Percentiles rank a stretch among this genome's conserved stretches.
Conservation (phyloP, 2,329 filamentous ascomycete genomes). For the Mariannaea sp. region DNA sequence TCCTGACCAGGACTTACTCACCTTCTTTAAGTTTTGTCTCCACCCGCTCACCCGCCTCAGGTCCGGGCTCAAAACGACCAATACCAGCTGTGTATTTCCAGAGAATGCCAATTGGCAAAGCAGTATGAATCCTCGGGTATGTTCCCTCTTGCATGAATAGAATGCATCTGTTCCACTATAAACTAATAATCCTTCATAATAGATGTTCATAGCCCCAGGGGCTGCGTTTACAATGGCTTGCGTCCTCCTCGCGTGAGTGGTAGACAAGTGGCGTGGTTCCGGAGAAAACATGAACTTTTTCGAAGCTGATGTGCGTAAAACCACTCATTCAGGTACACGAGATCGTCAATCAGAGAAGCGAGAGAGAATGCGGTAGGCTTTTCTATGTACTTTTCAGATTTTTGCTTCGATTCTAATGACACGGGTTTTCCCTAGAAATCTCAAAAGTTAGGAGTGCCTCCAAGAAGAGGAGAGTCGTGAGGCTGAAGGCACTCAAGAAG, state of each 20-base stretch:
- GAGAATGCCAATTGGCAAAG: not conserved
- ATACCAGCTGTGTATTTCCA: no score
- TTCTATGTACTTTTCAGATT: conserved; percentile 28
- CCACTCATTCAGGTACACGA: conserved; percentile 43
- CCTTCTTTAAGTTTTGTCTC: no score
- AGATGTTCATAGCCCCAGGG: conserved; percentile 55
- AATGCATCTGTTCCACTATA: not conserved
- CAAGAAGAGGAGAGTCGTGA: conserved; percentile 2
- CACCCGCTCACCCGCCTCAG: not conserved
- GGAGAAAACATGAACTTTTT: not conserved
- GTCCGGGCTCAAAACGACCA: no score
- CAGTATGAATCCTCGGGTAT: conserved; percentile 40
- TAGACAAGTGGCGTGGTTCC: conserved; percentile 26
- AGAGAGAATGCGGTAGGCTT: conserved; percentile 39
- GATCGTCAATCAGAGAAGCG: conserved; percentile 48
- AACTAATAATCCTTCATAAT: conserved; percentile 11
- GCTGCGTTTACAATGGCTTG: conserved; percentile 61
- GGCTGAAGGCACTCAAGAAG: no score
- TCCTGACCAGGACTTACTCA: no score
- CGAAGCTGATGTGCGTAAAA: not conserved
- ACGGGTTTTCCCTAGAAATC: conserved; percentile 6
- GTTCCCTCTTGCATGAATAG: not conserved
- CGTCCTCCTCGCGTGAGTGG: conserved; percentile 52
- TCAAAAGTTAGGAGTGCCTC: conserved; percentile 16
- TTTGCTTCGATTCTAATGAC: not conserved